A percentile compares a stretch with the other conserved stretches of the same genome.
Evolutionary conservation across 202 grass and related monocot species (phyloP).

Genomic region (Bolboschoenoplectus hybrid): DNA sequence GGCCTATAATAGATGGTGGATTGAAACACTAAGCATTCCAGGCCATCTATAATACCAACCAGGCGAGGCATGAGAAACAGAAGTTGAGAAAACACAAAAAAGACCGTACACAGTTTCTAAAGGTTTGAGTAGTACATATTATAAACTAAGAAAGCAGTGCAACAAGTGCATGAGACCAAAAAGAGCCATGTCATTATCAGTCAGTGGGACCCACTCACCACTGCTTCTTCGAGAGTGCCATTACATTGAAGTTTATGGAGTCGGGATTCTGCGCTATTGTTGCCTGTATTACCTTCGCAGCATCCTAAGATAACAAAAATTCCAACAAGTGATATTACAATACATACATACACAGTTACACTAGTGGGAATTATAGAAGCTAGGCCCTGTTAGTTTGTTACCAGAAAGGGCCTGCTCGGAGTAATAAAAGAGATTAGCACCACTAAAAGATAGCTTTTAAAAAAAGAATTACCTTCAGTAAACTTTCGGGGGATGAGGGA

Average conservation of each 20-base stretch:
- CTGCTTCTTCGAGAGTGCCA: constrained; percentile 60
- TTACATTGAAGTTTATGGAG: constrained; percentile 81
- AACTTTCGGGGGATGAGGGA: constrained; percentile 55
- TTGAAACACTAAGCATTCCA: background rate
- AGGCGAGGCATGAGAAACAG: background rate
- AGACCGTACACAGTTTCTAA: background rate
- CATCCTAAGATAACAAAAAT: constrained; percentile 47
- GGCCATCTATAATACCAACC: too few relatives aligned
- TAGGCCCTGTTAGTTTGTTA: background rate
- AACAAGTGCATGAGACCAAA: background rate
- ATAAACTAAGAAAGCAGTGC: background rate
- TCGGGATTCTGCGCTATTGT: constrained; percentile 49
- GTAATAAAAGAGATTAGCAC: background rate
- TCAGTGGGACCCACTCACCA: background rate
- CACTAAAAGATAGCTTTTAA: constrained; percentile 2
- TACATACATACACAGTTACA: constrained; percentile 3
- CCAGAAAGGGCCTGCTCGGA: background rate
- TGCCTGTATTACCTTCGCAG: constrained; percentile 66
- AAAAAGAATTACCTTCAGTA: constrained; percentile 68
- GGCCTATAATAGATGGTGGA: background rate
- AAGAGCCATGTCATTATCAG: background rate
- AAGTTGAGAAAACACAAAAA: background rate
- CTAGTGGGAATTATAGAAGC: background rate
- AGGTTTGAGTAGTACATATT: background rate
- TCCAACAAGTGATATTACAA: background rate